Base-by-base conservation (phyloP, 306 rosid genomes). In the Inga laurina region DNA sequence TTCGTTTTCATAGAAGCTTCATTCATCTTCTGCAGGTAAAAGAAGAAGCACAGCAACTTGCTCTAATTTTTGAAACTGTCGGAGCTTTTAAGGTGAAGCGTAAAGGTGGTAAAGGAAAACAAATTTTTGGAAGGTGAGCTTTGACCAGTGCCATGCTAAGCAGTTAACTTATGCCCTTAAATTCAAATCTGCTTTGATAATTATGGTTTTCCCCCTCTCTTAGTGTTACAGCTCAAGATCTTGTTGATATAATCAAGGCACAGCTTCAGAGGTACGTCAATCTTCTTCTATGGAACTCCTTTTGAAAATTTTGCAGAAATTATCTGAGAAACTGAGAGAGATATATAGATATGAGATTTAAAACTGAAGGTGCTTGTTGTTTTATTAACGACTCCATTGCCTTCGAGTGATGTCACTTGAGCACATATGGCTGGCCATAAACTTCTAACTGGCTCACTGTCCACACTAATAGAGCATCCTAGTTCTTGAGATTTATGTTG, bases 21-120 rank as follows among this genome's bases (percentile, higher is more conserved):
- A 64, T 66, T 83, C 70, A 76, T 74, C 79, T 48, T 79, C 72
- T 83, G 51, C 85, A 92, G 99, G 99, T 90, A 70, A 92, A 89
- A 91, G 99, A 92, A 79, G 99, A 94, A 89, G 99, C 99, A 8
- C 94, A 86, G 12, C 98, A 96, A 79, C 94, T 96, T 80, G 99
- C 99, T 78, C 84, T 80, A 56, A 87, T 92, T 69, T 92, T 94
- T 77, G 97, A 96, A 90, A 86, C 99, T 64, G 94, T 90, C 77
- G 99, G 98, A 82, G 92, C 91, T 87, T 94, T 96, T 86, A 92
- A 92, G 91, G 99, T 96, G 83, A 96, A 88, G 88, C 97, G 99
- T 77, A 96, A 92, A 90, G 99, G 97, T 76, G 97, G 98, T 79
- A 96, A 94, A 85, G 99, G 99, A 82, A 94, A 94, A 85, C 97